phyloP scores from a whole-genome alignment of 768 basidiomycete species.

The Auriculariales sp. region DNA sequence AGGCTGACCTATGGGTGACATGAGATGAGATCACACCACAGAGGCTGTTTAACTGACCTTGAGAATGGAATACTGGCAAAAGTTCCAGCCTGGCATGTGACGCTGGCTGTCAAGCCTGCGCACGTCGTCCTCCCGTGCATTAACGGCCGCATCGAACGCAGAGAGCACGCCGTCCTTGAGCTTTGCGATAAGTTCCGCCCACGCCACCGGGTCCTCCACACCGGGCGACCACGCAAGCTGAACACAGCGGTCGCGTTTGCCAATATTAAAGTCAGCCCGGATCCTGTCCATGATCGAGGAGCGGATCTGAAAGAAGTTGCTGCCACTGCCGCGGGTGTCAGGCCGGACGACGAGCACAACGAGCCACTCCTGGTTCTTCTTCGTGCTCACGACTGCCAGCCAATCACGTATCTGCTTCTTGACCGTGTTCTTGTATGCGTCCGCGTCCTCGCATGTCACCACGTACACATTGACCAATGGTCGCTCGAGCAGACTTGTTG shows the following conservation, averaged over 20 bases:
- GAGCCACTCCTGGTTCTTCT: conserved; percentile 87
- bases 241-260: conserved; percentile 75
- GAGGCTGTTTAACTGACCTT: too few relatives aligned
- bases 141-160: conserved; percentile 69
- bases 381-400: conserved; percentile 47
- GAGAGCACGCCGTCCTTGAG: conserved; percentile 80
- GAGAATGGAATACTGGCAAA: conserved; percentile 89
- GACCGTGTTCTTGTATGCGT: conserved; percentile 61
- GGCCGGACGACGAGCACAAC: conserved; percentile 75
- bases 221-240: conserved; percentile 67
- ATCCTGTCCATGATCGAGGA: conserved; percentile 80
- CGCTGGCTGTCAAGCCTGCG: conserved; percentile 78
- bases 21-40: too few relatives aligned
- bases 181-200: conserved; percentile 80
- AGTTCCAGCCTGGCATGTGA: conserved; percentile 95
- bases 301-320: conserved; percentile 72
- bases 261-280: conserved; percentile 79
- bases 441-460: conserved; percentile 70
- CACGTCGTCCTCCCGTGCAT: conserved; percentile 79
- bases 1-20: conserved; percentile 89
- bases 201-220: conserved; percentile 59
- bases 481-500: conserved; percentile 65
- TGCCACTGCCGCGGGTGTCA: conserved; percentile 41
- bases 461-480: conserved; percentile 81
- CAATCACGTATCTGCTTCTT: conserved; percentile 89